These are phyloP conservation scores for Amanita phalloides DNA, from an alignment of 768 basidiomycete genomes.

Conservation along the genomic window DNA sequence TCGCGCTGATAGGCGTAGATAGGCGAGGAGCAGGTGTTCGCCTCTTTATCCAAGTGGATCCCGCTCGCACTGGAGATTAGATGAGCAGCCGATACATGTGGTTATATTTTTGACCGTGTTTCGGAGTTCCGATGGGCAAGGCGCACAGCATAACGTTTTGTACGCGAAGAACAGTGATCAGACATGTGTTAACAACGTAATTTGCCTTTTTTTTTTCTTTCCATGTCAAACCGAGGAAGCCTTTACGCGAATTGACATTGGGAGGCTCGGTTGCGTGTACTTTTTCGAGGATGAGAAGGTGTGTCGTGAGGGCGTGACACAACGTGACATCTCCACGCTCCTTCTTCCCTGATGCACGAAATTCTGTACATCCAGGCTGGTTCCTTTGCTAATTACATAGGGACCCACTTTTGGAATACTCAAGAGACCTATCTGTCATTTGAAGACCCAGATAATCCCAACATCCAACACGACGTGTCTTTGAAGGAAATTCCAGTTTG, in stretches of 20 bases:
- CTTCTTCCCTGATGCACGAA: conserved; percentile 45
- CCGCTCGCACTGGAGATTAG: not conserved
- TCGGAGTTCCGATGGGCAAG: conserved; percentile 1
- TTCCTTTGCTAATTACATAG: conserved; percentile 50
- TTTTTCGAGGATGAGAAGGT: not conserved
- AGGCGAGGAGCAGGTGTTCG: not conserved
- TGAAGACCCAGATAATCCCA: conserved; percentile 29
- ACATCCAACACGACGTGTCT: conserved; percentile 45
- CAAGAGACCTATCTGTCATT: conserved; percentile 61
- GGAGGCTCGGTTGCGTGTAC: not conserved
- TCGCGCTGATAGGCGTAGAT: conserved; percentile 4
- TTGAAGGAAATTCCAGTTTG: conserved; percentile 46
- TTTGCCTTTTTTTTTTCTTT: not conserved
- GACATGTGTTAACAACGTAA: not conserved
- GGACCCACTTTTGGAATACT: conserved; percentile 77
- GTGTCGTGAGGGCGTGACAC: not conserved
- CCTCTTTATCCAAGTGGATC: not conserved
- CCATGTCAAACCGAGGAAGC: not conserved
- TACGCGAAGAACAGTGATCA: not conserved
- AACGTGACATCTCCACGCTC: not conserved
- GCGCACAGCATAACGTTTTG: not conserved
- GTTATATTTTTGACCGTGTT: not conserved
- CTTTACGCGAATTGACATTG: not conserved
- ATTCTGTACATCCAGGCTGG: conserved; percentile 76
- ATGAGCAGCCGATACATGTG: not conserved